phyloP scores from a whole-genome alignment of 345 rosid genomes.

The Euclidium syriacum region DNA sequence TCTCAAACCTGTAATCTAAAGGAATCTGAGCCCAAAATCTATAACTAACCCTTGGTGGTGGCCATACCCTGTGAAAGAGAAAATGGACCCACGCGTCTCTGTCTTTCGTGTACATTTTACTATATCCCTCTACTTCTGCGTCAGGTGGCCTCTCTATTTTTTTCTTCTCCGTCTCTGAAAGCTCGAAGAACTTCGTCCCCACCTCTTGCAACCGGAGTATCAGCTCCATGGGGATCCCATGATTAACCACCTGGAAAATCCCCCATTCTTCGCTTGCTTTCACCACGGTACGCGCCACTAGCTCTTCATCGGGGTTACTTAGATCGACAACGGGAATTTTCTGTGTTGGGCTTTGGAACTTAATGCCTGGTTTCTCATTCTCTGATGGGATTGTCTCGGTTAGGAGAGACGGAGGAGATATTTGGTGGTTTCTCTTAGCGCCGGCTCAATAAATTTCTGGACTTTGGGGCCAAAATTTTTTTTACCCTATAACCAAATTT shows the following conservation, averaged over 20 bases:
- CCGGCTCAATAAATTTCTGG: too few relatives aligned
- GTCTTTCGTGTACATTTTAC: conserved; percentile 34
- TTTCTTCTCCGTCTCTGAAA: conserved; percentile 51
- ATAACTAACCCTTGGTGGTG: too few relatives aligned
- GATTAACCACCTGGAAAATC: conserved; percentile 36
- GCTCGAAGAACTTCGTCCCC: conserved; percentile 59
- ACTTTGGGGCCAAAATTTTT: too few relatives aligned
- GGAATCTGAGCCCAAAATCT: too few relatives aligned
- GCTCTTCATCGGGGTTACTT: conserved; percentile 18
- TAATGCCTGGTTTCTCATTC: too few relatives aligned
- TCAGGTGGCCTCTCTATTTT: conserved; percentile 36
- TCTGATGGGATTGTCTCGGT: too few relatives aligned
- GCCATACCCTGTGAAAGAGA: conserved; percentile 71
- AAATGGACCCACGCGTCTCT: conserved; percentile 63
- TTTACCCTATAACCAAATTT: too few relatives aligned
- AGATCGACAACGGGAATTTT: conserved; percentile 38
- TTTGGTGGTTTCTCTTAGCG: too few relatives aligned
- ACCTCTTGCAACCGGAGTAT: conserved; percentile 40
- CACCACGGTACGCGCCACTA: conserved; percentile 20
- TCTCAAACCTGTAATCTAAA: too few relatives aligned
- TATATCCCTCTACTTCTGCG: conserved; percentile 50
- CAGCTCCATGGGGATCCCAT: conserved; percentile 35
- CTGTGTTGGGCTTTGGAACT: conserved; percentile 35
- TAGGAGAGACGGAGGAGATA: too few relatives aligned
- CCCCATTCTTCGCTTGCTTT: conserved; percentile 44